Evolutionary conservation across 2,329 filamentous ascomycete genomes (phyloP), one percentile per base, ranked within the genome.

Genomic region (Macroventuria anomochaeta): DNA sequence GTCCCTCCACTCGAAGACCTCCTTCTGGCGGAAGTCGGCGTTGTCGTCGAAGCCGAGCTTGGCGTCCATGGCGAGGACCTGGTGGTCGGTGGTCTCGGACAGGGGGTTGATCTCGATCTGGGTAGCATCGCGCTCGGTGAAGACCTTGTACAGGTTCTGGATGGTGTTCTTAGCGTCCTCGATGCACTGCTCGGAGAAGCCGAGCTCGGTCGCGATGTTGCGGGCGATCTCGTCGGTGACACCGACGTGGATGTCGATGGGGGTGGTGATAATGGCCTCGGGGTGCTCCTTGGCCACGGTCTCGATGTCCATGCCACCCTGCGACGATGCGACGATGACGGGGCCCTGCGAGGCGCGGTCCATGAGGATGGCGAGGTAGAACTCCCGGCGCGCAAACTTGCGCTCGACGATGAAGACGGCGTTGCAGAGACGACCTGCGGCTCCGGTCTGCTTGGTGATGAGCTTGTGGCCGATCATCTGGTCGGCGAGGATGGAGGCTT

Each of bases 381-480:
- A 99, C 81, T 99, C 95, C 75, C 95, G 89, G 67, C 95, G 92
- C 69, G 95, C 95, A 75, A 97, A 99, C 84, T 99, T 99, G 85
- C 95, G 93, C 85, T 99, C 95, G 81, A 93, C 96, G 76, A 99
- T 97, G 84, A 96, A 97, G 76, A 99, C 95, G 62, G 93, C 86
- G 80, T 90, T 97, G 86, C 95, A 99, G 76, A 96, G 86, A 77
- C 95, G 91, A 75, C 95, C 95, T 69, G 80, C 85, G 68, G 93
- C 91, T 77, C 95, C 95, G 55, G 95, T 99, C 84, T 99, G 95
- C 87, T 99, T 99, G 79, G 95, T 99, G 80, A 99, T 86, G 79
- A 99, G 91, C 81, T 97, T 97, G 83, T 99, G 93, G 75, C 95
- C 95, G 79, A 99, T 97, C 95, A 99, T 99, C 83, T 99, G 93